Evolutionary conservation across 1,284 basidiomycete species (phyloP).

Genomic region (Malassezia obtusa): DNA sequence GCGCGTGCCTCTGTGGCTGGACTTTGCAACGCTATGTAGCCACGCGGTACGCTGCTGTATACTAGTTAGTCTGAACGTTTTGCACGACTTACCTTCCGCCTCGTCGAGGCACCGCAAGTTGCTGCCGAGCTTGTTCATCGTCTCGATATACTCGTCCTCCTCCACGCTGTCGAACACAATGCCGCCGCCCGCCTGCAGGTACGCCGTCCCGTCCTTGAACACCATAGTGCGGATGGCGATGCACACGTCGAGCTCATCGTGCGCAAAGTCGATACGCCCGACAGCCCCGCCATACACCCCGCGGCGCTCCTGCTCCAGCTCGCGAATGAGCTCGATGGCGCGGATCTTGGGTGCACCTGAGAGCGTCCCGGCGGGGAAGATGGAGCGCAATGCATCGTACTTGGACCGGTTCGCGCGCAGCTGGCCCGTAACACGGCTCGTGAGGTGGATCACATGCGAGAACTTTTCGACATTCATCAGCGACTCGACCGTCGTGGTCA

Average conservation of each 20-base stretch:
- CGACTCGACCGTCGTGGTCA: slow-evolving; percentile 89
- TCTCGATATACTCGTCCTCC: slow-evolving; percentile 92
- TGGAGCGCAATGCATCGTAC: slow-evolving; percentile 96
- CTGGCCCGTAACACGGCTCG: slow-evolving; percentile 82
- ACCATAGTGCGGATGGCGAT: slow-evolving; percentile 98
- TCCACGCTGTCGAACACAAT: slow-evolving; percentile 96
- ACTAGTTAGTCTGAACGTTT: not conserved
- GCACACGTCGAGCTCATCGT: slow-evolving; percentile 92
- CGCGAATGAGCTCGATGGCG: slow-evolving; percentile 84
- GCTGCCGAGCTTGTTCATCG: slow-evolving; percentile 82
- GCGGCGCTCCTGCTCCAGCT: slow-evolving; percentile 76
- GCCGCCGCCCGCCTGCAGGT: slow-evolving; percentile 84
- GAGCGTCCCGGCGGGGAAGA: slow-evolving; percentile 98
- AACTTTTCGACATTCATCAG: slow-evolving; percentile 92
- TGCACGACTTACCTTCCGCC: slow-evolving; percentile 57
- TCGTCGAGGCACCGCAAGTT: slow-evolving; percentile 75
- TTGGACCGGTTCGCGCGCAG: slow-evolving; percentile 73
- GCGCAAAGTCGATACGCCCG: slow-evolving; percentile 89
- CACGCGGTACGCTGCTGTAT: not conserved
- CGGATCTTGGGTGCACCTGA: slow-evolving; percentile 98
- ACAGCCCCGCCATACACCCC: slow-evolving; percentile 97
- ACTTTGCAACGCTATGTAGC: not conserved
- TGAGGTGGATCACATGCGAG: slow-evolving; percentile 94
- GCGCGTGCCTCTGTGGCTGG: not conserved
- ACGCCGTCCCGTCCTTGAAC: slow-evolving; percentile 84